Conservation (phyloP, 2,329 filamentous ascomycete genomes). For the Colletotrichum salicis region DNA sequence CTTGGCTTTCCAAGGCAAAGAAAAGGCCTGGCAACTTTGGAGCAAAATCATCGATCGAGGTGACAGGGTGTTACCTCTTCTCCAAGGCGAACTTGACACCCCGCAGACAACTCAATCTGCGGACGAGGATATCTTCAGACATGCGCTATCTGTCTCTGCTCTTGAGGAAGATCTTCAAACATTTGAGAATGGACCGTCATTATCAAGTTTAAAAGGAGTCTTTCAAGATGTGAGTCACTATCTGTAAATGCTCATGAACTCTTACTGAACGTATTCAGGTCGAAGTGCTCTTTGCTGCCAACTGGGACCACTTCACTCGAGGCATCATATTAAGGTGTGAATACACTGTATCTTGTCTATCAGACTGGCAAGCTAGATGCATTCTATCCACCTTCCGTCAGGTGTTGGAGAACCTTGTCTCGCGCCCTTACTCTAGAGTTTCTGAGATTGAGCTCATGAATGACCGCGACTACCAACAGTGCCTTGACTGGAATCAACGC, state of each 20-base stretch:
- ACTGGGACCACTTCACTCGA: conserved; percentile 5
- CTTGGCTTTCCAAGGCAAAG: not conserved
- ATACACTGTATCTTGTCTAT: not conserved
- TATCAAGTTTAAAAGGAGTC: not conserved
- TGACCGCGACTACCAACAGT: conserved; percentile 10
- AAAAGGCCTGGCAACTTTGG: not conserved
- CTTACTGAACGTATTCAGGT: not conserved
- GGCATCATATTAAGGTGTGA: conserved; percentile 10
- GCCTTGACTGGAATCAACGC: conserved; percentile 6
- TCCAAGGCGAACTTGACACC: not conserved
- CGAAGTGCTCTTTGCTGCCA: conserved; percentile 11
- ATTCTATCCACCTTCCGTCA: conserved; percentile 8
- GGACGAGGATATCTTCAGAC: not conserved
- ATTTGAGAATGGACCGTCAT: not conserved
- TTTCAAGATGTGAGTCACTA: not conserved
- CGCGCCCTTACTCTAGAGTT: conserved; percentile 5
- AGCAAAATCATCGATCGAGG: not conserved
- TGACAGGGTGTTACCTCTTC: not conserved
- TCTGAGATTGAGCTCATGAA: conserved; percentile 16
- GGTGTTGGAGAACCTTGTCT: conserved; percentile 5
- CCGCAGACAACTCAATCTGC: too few species aligned
- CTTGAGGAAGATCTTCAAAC: not conserved
- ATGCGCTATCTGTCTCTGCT: not conserved
- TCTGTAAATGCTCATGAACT: too few species aligned
- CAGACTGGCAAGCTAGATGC: conserved; percentile 15